Base-by-base conservation (phyloP, 2,329 filamentous ascomycete species). In the Aspergillus caelatus region DNA sequence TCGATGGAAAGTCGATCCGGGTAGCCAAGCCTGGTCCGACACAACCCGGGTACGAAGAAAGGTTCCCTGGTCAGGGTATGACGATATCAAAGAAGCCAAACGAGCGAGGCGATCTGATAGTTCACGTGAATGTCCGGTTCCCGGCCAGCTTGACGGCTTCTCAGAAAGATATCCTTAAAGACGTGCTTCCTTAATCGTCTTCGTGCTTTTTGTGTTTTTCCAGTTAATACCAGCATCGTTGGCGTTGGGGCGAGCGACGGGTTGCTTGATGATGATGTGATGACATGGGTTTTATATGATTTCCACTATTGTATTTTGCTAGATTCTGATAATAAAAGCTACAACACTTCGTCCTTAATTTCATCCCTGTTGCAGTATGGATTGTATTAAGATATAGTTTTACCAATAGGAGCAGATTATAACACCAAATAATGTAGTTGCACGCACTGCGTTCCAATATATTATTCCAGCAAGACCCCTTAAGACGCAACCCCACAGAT, bases 61-160 rank as follows among this genome's bases (percentile, higher is more conserved):
- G 84, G 36, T 99, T 91, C 75, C 95, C 95, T 0, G 86, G 87
- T 6, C 84, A 92, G n/a, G 95, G 95, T 63, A 98, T 99, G 95
- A 93, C 94, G 43, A 89, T 95, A 73, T 92, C 92, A 65, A 98
- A 97, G 85, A 94, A 93, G 76, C 92, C 92, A 0, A 88, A 83
- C 63, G 86, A 93, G 71, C 87, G 94, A 62, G 95, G 95, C 28
- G 93, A 97, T 75, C 92, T 99, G 69, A 81, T 98, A 63, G 86
- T 99, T 64, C 91, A 89, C 64, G 94, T 97, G 73, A 95, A 95
- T 74, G 94, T 99, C 77, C 94, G 92, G 75, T 98, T 97, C 82
- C 95, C 95, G 0, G 89, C 88, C 3, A 89, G 80, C 46, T 79
- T 99, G 78, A 94, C 92, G 4, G 62, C 85, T 9, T 81, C 85